These are phyloP conservation scores for Schoenoplectus tabernaemontani DNA, from an alignment of 202 grass and related monocot genomes.

Conservation along the genomic window DNA sequence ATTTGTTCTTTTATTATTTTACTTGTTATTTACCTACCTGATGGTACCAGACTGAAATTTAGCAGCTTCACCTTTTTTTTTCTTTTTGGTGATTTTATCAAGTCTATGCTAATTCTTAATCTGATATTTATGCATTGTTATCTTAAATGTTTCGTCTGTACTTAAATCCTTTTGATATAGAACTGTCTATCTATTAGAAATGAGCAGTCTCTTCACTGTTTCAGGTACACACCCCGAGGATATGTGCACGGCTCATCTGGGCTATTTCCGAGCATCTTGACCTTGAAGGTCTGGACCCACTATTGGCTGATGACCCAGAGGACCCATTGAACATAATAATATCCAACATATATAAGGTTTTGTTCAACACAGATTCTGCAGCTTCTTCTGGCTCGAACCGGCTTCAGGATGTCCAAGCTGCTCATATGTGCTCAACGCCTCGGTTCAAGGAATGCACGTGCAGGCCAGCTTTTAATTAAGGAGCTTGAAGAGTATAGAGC, in stretches of 20 bases:
- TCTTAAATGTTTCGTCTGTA: neutral
- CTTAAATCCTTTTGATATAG: neutral
- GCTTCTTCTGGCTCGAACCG: constrained; percentile 62
- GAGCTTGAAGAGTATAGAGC: constrained; percentile 88
- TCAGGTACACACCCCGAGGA: constrained; percentile 83
- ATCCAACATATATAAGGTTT: constrained; percentile 90
- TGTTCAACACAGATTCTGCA: constrained; percentile 80
- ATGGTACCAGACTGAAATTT: neutral
- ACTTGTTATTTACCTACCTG: neutral
- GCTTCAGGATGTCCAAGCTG: constrained; percentile 88
- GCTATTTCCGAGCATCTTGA: constrained; percentile 96
- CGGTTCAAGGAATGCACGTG: constrained; percentile 78
- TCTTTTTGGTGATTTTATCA: neutral
- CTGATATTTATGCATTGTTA: neutral
- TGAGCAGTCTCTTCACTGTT: neutral
- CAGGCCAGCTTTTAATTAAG: constrained; percentile 76
- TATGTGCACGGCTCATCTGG: constrained; percentile 78
- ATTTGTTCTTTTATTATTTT: constrained; percentile 18
- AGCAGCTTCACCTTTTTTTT: neutral
- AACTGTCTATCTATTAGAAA: neutral
- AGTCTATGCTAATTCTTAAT: neutral
- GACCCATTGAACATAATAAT: constrained; percentile 98
- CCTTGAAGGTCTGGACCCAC: constrained; percentile 92
- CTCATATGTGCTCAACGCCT: constrained; percentile 85
- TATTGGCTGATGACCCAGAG: constrained; percentile 98